These are phyloP conservation scores for Trebouxia gelatinosa DNA, from an alignment of 163 green algal genomes.

Conservation along the genomic window DNA sequence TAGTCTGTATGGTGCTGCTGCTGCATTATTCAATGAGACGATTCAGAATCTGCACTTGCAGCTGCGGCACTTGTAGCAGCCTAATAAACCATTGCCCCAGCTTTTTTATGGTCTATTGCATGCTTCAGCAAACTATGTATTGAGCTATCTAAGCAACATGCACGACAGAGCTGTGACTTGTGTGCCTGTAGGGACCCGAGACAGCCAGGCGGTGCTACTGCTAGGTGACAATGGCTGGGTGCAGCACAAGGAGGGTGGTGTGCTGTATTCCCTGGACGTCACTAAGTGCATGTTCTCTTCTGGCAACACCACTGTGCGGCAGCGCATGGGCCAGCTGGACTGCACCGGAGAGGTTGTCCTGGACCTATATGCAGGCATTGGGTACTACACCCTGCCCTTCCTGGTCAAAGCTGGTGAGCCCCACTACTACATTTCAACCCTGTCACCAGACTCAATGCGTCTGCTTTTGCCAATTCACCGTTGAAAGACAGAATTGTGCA, in stretches of 20 bases:
- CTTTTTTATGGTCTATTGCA: too few species aligned
- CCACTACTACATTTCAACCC: too few species aligned
- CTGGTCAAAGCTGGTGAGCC: conserved; percentile 50
- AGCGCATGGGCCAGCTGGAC: conserved; percentile 55
- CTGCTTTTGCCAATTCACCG: too few species aligned
- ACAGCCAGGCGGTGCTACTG: conserved; percentile 54
- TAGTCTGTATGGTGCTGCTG: too few species aligned
- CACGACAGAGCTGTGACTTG: neutral
- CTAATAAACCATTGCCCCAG: too few species aligned
- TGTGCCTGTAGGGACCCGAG: conserved; percentile 47
- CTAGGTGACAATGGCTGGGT: conserved; percentile 53
- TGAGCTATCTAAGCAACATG: neutral
- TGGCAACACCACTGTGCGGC: conserved; percentile 75
- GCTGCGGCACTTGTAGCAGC: too few species aligned
- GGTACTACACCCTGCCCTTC: conserved; percentile 78
- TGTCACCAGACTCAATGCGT: too few species aligned
- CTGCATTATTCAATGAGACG: too few species aligned
- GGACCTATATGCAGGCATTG: conserved; percentile 76
- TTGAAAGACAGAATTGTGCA: too few species aligned
- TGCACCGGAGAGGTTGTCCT: conserved; percentile 58
- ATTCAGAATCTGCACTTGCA: too few species aligned
- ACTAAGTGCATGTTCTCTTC: conserved; percentile 79
- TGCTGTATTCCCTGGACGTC: conserved; percentile 58
- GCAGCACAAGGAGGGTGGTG: conserved; percentile 49
- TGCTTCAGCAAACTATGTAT: neutral